phyloP scores from a whole-genome alignment of 2,329 filamentous ascomycete genomes.

The Westerdykella ornata region DNA sequence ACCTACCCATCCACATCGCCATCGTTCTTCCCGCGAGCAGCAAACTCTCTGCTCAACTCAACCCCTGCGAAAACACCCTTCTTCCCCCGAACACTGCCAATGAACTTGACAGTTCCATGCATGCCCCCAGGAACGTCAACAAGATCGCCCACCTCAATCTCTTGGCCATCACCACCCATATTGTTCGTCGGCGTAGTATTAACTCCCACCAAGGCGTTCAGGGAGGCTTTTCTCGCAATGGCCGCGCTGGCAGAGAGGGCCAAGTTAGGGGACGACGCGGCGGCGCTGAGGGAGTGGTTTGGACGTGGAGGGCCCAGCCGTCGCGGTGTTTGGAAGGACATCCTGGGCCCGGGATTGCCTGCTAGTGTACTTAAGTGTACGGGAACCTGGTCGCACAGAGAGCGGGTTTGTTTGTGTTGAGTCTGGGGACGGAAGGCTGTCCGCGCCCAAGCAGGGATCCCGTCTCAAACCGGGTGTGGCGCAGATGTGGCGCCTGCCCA shows the following conservation, averaged over 20 bases:
- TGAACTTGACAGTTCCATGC: slow-evolving; percentile 81
- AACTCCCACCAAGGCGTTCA: slow-evolving; percentile 58
- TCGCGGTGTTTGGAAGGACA: slow-evolving; percentile 42
- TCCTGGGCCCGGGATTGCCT: slow-evolving; percentile 18
- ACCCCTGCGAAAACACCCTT: slow-evolving; percentile 88
- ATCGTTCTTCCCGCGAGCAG: slow-evolving; percentile 82
- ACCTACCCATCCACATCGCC: slow-evolving; percentile 90
- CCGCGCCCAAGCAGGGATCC: not conserved
- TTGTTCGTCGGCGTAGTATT: slow-evolving; percentile 38
- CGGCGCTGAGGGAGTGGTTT: slow-evolving; percentile 31
- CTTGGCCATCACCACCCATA: slow-evolving; percentile 43
- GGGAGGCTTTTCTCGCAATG: slow-evolving; percentile 62
- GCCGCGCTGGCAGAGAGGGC: slow-evolving; percentile 38
- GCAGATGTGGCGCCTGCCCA: too few species aligned
- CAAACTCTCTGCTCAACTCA: slow-evolving; percentile 76
- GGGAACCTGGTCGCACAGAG: slow-evolving; percentile 4
- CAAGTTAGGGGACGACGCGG: slow-evolving; percentile 41
- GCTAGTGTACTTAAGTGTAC: slow-evolving; percentile 5
- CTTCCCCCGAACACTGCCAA: slow-evolving; percentile 81
- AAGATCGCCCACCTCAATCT: slow-evolving; percentile 68
- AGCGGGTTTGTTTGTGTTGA: slow-evolving; percentile 10
- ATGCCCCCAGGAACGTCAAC: slow-evolving; percentile 94
- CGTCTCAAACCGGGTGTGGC: too few species aligned
- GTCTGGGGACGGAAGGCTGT: slow-evolving; percentile 1
- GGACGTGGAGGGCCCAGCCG: slow-evolving; percentile 35